These are phyloP conservation scores for Sporothrix inflata DNA, from an alignment of 2,329 filamentous ascomycete species.

Conservation along the genomic window DNA sequence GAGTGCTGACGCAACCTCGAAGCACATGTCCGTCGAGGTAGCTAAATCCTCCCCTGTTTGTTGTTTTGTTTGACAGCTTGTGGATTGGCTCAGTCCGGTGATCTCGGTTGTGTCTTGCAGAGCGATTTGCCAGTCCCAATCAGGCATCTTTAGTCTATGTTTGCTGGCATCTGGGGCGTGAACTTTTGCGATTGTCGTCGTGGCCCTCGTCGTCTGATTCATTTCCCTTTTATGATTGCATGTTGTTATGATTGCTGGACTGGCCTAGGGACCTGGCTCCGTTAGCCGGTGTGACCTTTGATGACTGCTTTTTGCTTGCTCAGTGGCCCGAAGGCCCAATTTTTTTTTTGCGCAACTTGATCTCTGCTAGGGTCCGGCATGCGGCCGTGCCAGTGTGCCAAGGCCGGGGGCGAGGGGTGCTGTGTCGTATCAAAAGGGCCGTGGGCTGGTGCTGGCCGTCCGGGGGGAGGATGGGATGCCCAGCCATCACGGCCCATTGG, in stretches of 20 bases:
- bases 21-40: background rate
- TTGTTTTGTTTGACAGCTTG: background rate
- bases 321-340: background rate
- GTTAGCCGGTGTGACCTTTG: background rate
- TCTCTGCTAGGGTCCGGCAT: slow-evolving; percentile 5
- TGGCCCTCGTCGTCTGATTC: slow-evolving; percentile 14
- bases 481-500: slow-evolving; percentile 10
- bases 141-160: background rate
- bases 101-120: slow-evolving; percentile 4
- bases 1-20: slow-evolving; percentile 14
- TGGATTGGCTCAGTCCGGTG: background rate
- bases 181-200: background rate
- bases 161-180: background rate
- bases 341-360: background rate
- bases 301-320: slow-evolving; percentile 9
- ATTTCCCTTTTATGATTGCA: slow-evolving; percentile 20
- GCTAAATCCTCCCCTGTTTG: background rate
- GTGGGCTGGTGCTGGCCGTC: background rate
- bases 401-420: background rate
- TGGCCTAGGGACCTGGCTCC: background rate
- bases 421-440: background rate
- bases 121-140: slow-evolving; percentile 1
- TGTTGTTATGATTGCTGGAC: background rate
- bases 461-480: background rate
- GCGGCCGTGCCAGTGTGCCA: background rate